Base-by-base conservation (phyloP, 2,329 filamentous ascomycete genomes). In the Fusarium subtropicale region DNA sequence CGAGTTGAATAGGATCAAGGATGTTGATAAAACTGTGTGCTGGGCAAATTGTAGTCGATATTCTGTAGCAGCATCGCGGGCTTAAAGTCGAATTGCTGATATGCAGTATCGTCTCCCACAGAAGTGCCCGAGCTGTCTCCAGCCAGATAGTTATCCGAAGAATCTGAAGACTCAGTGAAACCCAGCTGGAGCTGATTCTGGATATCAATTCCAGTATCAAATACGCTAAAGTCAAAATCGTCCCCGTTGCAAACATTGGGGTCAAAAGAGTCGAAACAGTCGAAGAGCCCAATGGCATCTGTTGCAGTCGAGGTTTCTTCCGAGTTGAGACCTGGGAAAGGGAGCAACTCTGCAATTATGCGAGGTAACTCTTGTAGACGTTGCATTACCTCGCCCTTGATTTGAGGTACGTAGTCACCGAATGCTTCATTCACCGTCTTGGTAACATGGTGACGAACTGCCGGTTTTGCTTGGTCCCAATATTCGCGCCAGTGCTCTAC, bases 61-160 rank as follows among this genome's bases (percentile, higher is more conserved):
- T 44, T 36, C 16, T 45, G 34, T 4, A 57, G 46, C 8, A 52
- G 11, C 34, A 44, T 4, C 3, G 20, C 26, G 12, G 36, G 12
- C 41, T 69, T 67, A 15, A 18, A 61, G 41, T 69, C 52, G 20
- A 53, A 41, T 4, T 56, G 39, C 20, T 65, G 64, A n/a, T 71
- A 61, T 34, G 39, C 18, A 7, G 47, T 26, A 24, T 71, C 68
- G 10, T 62, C 67, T 38, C 62, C 55, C 2, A 68, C 41, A 9
- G 68, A 70, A 2, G 68, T 70, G 18, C 60, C 59, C 7, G 68
- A 70, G 50, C 68, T 70, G 18, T 28, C 60, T 12, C 67, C 64
- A 26, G 51, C 52, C n/a, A 53, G 59, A 11, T 45, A 65, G 5
- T 55, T 39, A 5, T 65, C 64, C 9, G 68, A 70, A 11, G 55